Conservation (phyloP, 2,329 filamentous ascomycete species). For the Pseudofabraea citricarpa region DNA sequence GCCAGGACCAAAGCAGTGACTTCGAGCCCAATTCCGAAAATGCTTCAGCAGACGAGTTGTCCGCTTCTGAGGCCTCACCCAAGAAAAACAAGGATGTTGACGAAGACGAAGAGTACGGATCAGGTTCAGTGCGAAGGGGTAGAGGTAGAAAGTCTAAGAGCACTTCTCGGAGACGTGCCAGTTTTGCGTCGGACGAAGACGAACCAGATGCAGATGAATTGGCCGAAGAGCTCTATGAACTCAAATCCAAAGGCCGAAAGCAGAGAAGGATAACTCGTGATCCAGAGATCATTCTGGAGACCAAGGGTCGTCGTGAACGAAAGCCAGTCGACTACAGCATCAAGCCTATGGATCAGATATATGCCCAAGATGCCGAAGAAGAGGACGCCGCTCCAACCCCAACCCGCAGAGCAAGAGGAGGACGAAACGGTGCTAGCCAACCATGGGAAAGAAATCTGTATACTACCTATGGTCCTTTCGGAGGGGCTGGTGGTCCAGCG, state of each 20-base stretch:
- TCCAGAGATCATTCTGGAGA: constrained; percentile 54
- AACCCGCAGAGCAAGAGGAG: constrained; percentile 57
- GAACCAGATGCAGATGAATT: constrained; percentile 60
- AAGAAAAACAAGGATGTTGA: constrained; percentile 30
- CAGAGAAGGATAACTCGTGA: constrained; percentile 44
- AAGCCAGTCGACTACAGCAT: constrained; percentile 84
- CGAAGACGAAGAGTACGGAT: constrained; percentile 40
- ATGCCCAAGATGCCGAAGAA: constrained; percentile 70
- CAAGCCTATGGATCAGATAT: constrained; percentile 65
- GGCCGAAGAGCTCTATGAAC: constrained; percentile 60
- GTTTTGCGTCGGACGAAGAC: constrained; percentile 46
- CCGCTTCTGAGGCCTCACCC: constrained; percentile 30
- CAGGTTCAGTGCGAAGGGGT: constrained; percentile 46
- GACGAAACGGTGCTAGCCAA: constrained; percentile 39
- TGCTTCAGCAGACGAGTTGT: constrained; percentile 49
- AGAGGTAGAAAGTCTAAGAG: constrained; percentile 40
- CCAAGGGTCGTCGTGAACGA: constrained; percentile 48
- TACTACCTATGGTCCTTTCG: constrained; percentile 89
- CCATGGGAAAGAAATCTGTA: constrained; percentile 77
- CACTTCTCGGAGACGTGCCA: constrained; percentile 40
- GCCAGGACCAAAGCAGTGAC: constrained; percentile 26
- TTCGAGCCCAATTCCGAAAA: constrained; percentile 26
- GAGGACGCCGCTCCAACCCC: constrained; percentile 64
- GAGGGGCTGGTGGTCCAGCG: constrained; percentile 66
- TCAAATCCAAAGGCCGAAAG: constrained; percentile 42